phyloP scores from a whole-genome alignment of 177 flowering plant genomes.

The Vitis hybrid region DNA sequence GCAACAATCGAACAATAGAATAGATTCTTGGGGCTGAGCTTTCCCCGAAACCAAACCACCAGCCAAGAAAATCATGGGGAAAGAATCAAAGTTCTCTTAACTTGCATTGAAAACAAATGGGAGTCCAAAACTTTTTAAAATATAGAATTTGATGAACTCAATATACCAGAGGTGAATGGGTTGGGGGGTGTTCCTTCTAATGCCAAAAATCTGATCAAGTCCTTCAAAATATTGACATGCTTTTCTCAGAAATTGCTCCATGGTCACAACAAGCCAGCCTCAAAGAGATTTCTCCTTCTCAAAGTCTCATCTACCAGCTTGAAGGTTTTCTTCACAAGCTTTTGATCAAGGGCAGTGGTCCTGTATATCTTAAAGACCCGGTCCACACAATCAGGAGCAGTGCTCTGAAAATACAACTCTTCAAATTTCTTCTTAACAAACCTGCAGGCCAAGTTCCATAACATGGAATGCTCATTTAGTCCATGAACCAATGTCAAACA shows the following conservation, averaged over 20 bases:
- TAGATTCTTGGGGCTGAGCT: neutral
- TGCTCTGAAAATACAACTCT: slow-evolving; percentile 88
- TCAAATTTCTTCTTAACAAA: slow-evolving; percentile 98
- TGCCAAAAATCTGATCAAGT: slow-evolving; percentile 14
- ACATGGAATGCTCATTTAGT: neutral
- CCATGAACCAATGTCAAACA: neutral
- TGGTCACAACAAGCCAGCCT: slow-evolving; percentile 82
- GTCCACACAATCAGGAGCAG: slow-evolving; percentile 79
- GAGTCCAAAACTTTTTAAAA: slow-evolving; percentile 13
- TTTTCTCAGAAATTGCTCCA: neutral
- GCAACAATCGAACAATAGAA: too few relatives aligned
- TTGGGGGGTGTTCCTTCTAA: neutral
- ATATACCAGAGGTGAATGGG: slow-evolving; percentile 5
- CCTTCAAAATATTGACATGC: slow-evolving; percentile 20
- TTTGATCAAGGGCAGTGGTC: slow-evolving; percentile 96
- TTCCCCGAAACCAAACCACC: neutral
- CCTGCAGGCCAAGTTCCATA: slow-evolving; percentile 37
- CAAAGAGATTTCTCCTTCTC: slow-evolving; percentile 86
- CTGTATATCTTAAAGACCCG: slow-evolving; percentile 93
- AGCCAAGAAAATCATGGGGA: neutral
- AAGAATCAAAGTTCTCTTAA: neutral
- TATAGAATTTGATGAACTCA: neutral
- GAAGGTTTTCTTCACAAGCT: slow-evolving; percentile 96
- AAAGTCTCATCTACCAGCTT: slow-evolving; percentile 95
- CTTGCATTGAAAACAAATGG: neutral